phyloP scores from a whole-genome alignment of 345 rosid genomes.

The Aethionema arabicum region DNA sequence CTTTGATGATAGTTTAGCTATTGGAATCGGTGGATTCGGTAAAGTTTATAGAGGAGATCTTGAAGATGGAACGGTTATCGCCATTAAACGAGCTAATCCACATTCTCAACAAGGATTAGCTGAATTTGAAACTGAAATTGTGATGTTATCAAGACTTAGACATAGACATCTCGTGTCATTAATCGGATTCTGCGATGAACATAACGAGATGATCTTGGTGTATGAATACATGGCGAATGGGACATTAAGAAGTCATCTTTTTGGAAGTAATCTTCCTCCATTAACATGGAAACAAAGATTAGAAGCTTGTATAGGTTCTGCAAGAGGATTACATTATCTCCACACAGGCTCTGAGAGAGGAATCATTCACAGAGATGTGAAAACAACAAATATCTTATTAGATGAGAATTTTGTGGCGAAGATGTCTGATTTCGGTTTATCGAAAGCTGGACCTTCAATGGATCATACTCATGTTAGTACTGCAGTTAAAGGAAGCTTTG shows the following conservation, averaged over 20 bases:
- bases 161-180: constrained; percentile 86
- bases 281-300: constrained; percentile 82
- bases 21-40: constrained; percentile 89
- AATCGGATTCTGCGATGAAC: constrained; percentile 89
- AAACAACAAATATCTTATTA: constrained; percentile 80
- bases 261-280: constrained; percentile 66
- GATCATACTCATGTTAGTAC: constrained; percentile 94
- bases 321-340: constrained; percentile 88
- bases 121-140: constrained; percentile 87
- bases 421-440: constrained; percentile 91
- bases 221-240: constrained; percentile 93
- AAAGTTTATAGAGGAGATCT: constrained; percentile 82
- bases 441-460: constrained; percentile 80
- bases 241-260: constrained; percentile 79
- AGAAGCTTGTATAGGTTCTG: constrained; percentile 81
- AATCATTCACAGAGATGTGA: constrained; percentile 87
- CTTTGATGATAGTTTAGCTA: constrained; percentile 73
- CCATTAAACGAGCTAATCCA: constrained; percentile 89
- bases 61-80: constrained; percentile 67
- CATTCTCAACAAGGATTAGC: constrained; percentile 88
- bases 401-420: constrained; percentile 78
- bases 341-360: constrained; percentile 88
- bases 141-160: constrained; percentile 85
- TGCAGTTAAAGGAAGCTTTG: constrained; percentile 92
- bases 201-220: constrained; percentile 88